phyloP scores from a whole-genome alignment of 768 basidiomycete genomes.

The Hydnomerulius pinastri region DNA sequence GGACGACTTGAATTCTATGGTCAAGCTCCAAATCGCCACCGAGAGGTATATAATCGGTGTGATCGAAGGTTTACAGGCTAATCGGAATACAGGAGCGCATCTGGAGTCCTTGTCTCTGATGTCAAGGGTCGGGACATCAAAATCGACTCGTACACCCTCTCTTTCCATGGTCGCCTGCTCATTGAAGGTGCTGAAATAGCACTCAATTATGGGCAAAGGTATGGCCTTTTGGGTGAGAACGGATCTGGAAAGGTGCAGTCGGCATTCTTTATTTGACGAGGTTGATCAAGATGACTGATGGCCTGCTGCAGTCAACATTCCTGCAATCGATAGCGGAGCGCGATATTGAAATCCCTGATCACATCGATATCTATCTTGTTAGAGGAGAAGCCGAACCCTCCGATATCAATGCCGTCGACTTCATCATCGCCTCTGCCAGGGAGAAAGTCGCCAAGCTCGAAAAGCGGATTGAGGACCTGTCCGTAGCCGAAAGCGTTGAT shows the following conservation, averaged over 20 bases:
- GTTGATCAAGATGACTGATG: constrained; percentile 7
- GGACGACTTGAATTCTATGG: constrained; percentile 85
- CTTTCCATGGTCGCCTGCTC: constrained; percentile 92
- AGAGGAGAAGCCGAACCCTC: constrained; percentile 94
- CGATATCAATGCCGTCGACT: constrained; percentile 95
- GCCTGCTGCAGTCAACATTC: constrained; percentile 81
- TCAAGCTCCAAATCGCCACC: constrained; percentile 84
- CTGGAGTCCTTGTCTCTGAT: constrained; percentile 93
- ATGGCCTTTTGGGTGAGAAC: constrained; percentile 95
- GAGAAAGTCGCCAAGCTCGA: constrained; percentile 94
- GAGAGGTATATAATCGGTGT: constrained; percentile 61
- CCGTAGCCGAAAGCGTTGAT: constrained; percentile 86
- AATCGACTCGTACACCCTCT: constrained; percentile 92
- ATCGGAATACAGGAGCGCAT: constrained; percentile 64
- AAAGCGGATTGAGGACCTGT: constrained; percentile 90
- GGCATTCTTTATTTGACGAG: constrained; percentile 8
- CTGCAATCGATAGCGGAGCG: constrained; percentile 94
- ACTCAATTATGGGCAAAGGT: constrained; percentile 89
- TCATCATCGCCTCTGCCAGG: constrained; percentile 89
- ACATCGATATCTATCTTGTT: constrained; percentile 98
- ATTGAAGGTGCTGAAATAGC: constrained; percentile 67
- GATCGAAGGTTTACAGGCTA: neutral
- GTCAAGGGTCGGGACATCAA: constrained; percentile 94
- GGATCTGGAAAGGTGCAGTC: constrained; percentile 92
- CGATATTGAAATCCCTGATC: constrained; percentile 90